A percentile compares a stretch with the other conserved stretches of the same genome.
phyloP scores from a whole-genome alignment of 2,329 filamentous ascomycete species.

The Hymenoscyphus fructigenus region DNA sequence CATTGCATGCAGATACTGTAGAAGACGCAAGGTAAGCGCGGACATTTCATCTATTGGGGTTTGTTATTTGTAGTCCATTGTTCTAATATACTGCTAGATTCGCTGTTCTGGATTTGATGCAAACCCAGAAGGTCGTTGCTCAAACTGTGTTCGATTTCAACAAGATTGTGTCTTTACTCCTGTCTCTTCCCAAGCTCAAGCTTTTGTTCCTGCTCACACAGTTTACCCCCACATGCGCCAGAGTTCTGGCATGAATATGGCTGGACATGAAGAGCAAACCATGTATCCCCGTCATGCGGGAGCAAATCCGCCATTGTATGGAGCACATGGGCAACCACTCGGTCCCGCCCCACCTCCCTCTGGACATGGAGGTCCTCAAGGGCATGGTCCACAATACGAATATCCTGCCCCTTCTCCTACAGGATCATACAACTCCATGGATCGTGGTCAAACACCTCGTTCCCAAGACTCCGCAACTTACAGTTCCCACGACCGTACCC shows the following conservation, averaged over 20 bases:
- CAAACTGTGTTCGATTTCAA: constrained; percentile 71
- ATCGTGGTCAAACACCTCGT: constrained; percentile 17
- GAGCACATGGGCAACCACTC: constrained; percentile 42
- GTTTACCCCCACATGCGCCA: constrained; percentile 55
- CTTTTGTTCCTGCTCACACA: constrained; percentile 71
- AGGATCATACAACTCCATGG: constrained; percentile 31
- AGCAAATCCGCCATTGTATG: constrained; percentile 35
- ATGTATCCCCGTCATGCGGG: constrained; percentile 30
- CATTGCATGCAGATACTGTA: constrained; percentile 60
- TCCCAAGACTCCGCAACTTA: constrained; percentile 19
- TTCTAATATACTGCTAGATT: constrained; percentile 50
- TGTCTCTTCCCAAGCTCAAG: constrained; percentile 71
- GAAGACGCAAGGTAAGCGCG: constrained; percentile 55
- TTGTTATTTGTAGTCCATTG: not conserved
- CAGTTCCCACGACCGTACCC: not conserved
- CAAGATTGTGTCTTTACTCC: constrained; percentile 78
- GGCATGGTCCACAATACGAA: constrained; percentile 30
- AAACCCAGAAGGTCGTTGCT: constrained; percentile 69
- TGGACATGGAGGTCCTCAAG: not conserved
- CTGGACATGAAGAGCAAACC: constrained; percentile 36
- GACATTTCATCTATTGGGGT: not conserved
- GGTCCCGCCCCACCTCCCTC: constrained; percentile 27
- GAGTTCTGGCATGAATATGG: constrained; percentile 34
- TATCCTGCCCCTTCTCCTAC: constrained; percentile 37
- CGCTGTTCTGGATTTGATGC: constrained; percentile 74